Base-by-base conservation (phyloP, 2,329 filamentous ascomycete genomes). In the Talaromyces sp. region DNA sequence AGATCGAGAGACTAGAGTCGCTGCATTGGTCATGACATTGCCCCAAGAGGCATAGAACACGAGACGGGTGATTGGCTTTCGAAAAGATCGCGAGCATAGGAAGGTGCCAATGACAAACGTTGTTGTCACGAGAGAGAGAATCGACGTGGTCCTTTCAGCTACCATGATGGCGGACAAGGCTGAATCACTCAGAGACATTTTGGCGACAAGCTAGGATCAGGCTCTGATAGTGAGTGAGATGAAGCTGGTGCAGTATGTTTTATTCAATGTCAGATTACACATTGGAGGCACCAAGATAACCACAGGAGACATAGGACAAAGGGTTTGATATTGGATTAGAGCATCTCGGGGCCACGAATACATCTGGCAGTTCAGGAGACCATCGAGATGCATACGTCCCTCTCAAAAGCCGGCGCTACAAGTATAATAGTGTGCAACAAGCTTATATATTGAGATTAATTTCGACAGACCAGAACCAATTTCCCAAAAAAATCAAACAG, bases 41-140 rank as follows among this genome's bases (percentile, higher is more conserved):
- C 91, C 91, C 70, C 91, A 89, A 0, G 89, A 89, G 7, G 91
- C 91, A 72, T 89, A 95, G 73, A 96, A 93, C 10, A 93, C 87
- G 0, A 96, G 81, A 19, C 91, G 83, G 70, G 95, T 95, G 77
- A 95, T 92, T n/a, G 91, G 89, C 70, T 92, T 93, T 69, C 90
- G 89, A 71, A 95, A 95, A 5, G 82, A 82, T 17, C 81, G 82
- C 33, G 88, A 90, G n/a, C 75, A 73, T 32, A 84, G 76, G 70
- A 93, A 95, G 3, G 89, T 92, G 60, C 80, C 67, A 59, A 93
- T 85, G 69, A 92, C 89, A 71, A 93, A 85, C 33, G 87, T 67
- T 51, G 87, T 90, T 61, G 89, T 90, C 1, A 88, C 57, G 0
- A 95, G 73, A 0, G 91, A 93, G 51, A 93, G 75, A 8, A 87